These are phyloP conservation scores for Candida caryicola DNA, from an alignment of 805 yeast genomes.

Conservation along the genomic window DNA sequence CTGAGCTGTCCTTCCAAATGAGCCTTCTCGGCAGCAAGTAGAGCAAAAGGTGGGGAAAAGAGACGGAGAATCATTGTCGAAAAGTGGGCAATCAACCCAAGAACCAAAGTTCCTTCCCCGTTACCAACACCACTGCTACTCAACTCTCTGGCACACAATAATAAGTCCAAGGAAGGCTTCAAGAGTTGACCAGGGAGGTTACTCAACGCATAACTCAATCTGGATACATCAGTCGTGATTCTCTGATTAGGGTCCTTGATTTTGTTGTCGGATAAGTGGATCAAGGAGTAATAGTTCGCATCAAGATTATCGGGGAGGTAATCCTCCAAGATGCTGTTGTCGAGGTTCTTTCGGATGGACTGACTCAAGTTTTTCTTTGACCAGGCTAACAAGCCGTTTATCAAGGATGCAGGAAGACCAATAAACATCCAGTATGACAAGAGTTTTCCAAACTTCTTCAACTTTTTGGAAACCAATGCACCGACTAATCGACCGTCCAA, in stretches of 20 bases:
- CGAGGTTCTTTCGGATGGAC: slow-evolving; percentile 60
- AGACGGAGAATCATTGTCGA: slow-evolving; percentile 72
- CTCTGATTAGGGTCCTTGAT: slow-evolving; percentile 80
- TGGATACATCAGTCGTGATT: slow-evolving; percentile 74
- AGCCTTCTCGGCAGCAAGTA: slow-evolving; percentile 70
- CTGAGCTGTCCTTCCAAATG: slow-evolving; percentile 82
- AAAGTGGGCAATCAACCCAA: slow-evolving; percentile 77
- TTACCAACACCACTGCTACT: slow-evolving; percentile 62
- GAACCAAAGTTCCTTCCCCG: slow-evolving; percentile 73
- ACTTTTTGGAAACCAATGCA: slow-evolving; percentile 67
- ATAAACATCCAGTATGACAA: slow-evolving; percentile 75
- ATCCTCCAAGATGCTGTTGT: slow-evolving; percentile 59
- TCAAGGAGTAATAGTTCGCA: slow-evolving; percentile 71
- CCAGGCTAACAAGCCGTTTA: slow-evolving; percentile 67
- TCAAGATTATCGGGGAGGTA: slow-evolving; percentile 69
- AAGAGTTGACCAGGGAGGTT: slow-evolving; percentile 77
- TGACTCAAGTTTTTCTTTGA: slow-evolving; percentile 57
- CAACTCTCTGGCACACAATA: slow-evolving; percentile 77
- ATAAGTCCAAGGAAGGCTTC: slow-evolving; percentile 77
- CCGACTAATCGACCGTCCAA: slow-evolving; percentile 86
- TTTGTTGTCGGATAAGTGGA: slow-evolving; percentile 51
- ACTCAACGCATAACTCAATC: slow-evolving; percentile 69
- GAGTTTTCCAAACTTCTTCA: slow-evolving; percentile 59
- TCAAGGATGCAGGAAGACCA: slow-evolving; percentile 82
- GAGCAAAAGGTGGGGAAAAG: slow-evolving; percentile 89